These are phyloP conservation scores for Stentor roeselii DNA, from an alignment of 73 alveolate genomes.

Conservation along the genomic window DNA sequence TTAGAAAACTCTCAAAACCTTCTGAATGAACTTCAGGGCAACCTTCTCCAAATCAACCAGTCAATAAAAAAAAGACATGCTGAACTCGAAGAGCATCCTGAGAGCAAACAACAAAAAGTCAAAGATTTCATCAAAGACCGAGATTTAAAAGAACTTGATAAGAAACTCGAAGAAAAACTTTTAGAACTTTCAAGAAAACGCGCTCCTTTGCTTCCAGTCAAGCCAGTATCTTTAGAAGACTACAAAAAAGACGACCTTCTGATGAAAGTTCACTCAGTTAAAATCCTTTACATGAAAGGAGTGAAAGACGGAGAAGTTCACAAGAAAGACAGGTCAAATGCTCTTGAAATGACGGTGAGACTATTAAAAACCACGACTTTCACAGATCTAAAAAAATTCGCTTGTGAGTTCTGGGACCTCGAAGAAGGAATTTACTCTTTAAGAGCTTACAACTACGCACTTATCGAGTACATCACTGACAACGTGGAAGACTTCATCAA, in stretches of 20 bases:
- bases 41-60: background rate
- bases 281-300: background rate
- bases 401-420: background rate
- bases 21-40: constrained; percentile 2
- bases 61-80: background rate
- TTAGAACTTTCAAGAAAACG: background rate
- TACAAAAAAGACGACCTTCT: background rate
- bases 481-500: background rate
- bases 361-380: background rate
- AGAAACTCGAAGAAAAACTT: constrained; percentile 24
- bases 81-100: background rate
- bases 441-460: background rate
- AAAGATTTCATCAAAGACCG: background rate
- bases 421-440: background rate
- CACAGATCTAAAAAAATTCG: background rate
- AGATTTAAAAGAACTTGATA: constrained; percentile 4
- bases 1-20: background rate
- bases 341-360: background rate
- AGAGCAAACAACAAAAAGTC: background rate
- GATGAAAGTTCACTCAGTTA: background rate
- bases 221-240: background rate
- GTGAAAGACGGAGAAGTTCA: constrained; percentile 15
- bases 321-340: background rate
- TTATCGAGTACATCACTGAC: background rate
- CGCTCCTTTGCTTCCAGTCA: background rate